Evolutionary conservation across 768 basidiomycete genomes (phyloP).

Genomic region (Boletus coccyginus): DNA sequence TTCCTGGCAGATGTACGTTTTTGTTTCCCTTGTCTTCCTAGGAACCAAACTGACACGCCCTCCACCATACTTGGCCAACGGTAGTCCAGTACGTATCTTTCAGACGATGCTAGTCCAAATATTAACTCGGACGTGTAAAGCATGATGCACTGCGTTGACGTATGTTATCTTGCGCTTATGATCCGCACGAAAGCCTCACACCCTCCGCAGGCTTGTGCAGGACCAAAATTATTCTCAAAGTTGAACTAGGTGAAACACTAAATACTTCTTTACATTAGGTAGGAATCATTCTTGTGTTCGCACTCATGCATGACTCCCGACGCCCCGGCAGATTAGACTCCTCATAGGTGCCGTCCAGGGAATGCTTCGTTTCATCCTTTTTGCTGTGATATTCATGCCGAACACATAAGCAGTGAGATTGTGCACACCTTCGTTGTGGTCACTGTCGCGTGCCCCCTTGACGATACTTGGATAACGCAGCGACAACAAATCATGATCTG

Average conservation of each 20-base stretch:
- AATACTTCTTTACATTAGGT: constrained; percentile 18
- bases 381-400: not conserved
- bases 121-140: constrained; percentile 34
- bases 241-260: constrained; percentile 36
- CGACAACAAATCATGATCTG: not conserved
- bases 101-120: not conserved
- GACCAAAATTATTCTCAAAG: constrained; percentile 81
- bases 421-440: not conserved
- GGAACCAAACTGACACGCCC: constrained; percentile 8
- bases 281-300: not conserved
- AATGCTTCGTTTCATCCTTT: constrained; percentile 2
- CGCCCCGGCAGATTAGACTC: constrained; percentile 12
- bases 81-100: constrained; percentile 64
- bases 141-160: constrained; percentile 93
- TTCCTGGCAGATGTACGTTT: constrained; percentile 24
- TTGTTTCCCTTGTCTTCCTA: not conserved
- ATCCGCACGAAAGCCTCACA: not conserved
- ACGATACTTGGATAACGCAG: not conserved
- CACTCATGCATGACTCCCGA: not conserved
- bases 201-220: constrained; percentile 46
- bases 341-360: not conserved
- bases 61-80: not conserved
- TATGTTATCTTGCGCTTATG: constrained; percentile 37
- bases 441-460: not conserved
- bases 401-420: not conserved